Evolutionary conservation across 2,329 filamentous ascomycete species (phyloP).

Genomic region (Ophiostoma piceae): DNA sequence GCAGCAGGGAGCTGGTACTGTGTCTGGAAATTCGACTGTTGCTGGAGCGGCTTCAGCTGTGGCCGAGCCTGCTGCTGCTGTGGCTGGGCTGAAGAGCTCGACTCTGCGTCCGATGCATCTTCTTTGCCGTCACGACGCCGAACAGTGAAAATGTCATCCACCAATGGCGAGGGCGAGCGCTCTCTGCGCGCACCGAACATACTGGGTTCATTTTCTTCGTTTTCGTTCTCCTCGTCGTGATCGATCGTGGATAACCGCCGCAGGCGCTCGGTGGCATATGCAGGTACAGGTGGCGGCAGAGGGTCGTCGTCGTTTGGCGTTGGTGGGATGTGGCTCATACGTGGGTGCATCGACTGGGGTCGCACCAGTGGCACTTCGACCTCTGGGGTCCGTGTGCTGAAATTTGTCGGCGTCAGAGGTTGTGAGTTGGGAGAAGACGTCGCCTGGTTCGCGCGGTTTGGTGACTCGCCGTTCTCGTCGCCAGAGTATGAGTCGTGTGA

Average conservation of each 20-base stretch:
- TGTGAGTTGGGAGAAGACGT: conserved; percentile 25
- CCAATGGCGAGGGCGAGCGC: conserved; percentile 52
- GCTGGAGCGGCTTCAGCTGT: neutral
- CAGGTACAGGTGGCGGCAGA: conserved; percentile 43
- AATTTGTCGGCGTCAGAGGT: conserved; percentile 37
- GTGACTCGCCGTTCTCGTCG: conserved; percentile 37
- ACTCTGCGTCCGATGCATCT: neutral
- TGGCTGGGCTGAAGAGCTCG: conserved; percentile 11
- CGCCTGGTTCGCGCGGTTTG: conserved; percentile 27
- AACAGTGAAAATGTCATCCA: conserved; percentile 11
- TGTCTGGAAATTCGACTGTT: neutral
- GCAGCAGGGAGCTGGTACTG: neutral
- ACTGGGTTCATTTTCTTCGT: conserved; percentile 36
- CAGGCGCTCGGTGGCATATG: conserved; percentile 40
- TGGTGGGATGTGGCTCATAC: conserved; percentile 59
- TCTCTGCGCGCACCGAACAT: conserved; percentile 53
- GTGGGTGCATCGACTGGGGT: conserved; percentile 69
- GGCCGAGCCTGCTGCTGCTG: neutral
- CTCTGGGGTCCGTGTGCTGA: conserved; percentile 48
- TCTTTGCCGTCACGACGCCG: conserved; percentile 1
- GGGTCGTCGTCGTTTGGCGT: conserved; percentile 40
- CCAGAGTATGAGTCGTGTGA: conserved; percentile 58
- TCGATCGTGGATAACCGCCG: conserved; percentile 9
- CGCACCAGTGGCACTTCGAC: conserved; percentile 55
- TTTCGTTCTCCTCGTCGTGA: conserved; percentile 31